Evolutionary conservation across 345 rosid genomes (phyloP).

Genomic region (Citrus mangshanensis): DNA sequence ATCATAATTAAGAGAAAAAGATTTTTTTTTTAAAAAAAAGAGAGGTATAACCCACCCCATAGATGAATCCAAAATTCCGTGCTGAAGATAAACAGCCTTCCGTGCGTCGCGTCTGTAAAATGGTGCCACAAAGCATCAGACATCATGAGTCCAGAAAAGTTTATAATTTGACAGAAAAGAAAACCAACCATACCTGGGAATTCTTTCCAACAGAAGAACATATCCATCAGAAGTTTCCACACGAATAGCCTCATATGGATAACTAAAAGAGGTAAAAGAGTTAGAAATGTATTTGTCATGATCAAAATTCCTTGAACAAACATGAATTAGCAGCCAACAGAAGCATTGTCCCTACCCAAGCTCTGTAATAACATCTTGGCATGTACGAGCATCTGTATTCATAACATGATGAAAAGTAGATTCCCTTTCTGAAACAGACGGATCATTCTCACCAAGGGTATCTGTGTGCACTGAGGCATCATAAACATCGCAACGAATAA

Average conservation of each 20-base stretch:
- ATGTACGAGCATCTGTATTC: conserved; percentile 92
- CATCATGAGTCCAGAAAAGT: conserved; percentile 16
- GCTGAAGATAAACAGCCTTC: conserved; percentile 89
- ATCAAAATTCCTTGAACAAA: conserved; percentile 2
- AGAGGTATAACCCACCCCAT: conserved; percentile 68
- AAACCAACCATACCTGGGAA: conserved; percentile 66
- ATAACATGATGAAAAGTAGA: conserved; percentile 52
- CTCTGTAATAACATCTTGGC: conserved; percentile 94
- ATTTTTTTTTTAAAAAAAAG: not conserved
- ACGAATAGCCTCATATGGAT: conserved; percentile 90
- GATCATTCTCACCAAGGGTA: conserved; percentile 64
- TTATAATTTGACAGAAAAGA: conserved; percentile 12
- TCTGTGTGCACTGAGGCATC: conserved; percentile 46
- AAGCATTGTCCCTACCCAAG: conserved; percentile 61
- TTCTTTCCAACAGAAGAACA: conserved; percentile 90
- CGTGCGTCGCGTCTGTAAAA: conserved; percentile 78
- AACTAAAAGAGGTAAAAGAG: conserved; percentile 42
- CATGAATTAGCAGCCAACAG: not conserved
- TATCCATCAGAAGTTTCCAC: conserved; percentile 93
- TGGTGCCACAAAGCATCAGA: conserved; percentile 23
- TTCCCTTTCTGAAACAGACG: conserved; percentile 50
- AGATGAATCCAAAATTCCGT: conserved; percentile 91
- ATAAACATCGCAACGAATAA: conserved; percentile 17
- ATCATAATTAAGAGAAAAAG: not conserved
- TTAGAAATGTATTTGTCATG: conserved; percentile 3